Evolutionary conservation across 768 basidiomycete genomes (phyloP), one percentile per base, ranked within the genome.

Genomic region (Lentinula raphanica): DNA sequence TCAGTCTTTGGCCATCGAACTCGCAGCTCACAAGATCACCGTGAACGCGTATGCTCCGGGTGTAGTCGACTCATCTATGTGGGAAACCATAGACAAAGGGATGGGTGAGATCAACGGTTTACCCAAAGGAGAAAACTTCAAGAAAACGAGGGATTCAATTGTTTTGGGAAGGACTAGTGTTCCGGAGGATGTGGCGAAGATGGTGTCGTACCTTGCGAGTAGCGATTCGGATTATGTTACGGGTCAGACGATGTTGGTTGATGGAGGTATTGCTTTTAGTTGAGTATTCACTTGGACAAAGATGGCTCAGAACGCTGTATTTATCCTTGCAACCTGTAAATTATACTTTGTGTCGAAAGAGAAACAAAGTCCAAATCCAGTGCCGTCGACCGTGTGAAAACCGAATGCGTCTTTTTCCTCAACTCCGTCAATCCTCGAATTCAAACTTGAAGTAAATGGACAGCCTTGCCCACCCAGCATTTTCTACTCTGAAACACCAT

Each of bases 211-310:
- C 21, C 63, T 69, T 5, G 60, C 66, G 17, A 63, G 66, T 28
- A 62, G 65, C 48, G 68, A 71, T 15, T 69, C 68, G 11, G 62
- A 65, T 36, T 66, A 64, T 46, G 61, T 70, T 12, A 70, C 68
- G 0, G 69, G 69, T 5, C 59, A 60, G 39, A 60, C 59, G 31
- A 35, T 60, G 25, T 8, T 44, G 19, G 25, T 56, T 23, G 59
- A 60, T 35, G 59, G 59, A 5, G 59, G 59, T 4, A 56, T 60
- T 13, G 38, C 40, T 11, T 60, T 60, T 17, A 51, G 36, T 21
- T 60, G 35, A 54, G 7, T 15, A 15, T 8, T n/a, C n/a, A n/a
- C n/a, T n/a, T n/a, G n/a, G n/a, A n/a, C n/a, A n/a, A n/a, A n/a
- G n/a, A n/a, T n/a, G n/a, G n/a, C n/a, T n/a, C n/a, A n/a, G n/a